phyloP scores from a whole-genome alignment of 371 early-diverging fungal species.

The Mucor lusitanicus region DNA sequence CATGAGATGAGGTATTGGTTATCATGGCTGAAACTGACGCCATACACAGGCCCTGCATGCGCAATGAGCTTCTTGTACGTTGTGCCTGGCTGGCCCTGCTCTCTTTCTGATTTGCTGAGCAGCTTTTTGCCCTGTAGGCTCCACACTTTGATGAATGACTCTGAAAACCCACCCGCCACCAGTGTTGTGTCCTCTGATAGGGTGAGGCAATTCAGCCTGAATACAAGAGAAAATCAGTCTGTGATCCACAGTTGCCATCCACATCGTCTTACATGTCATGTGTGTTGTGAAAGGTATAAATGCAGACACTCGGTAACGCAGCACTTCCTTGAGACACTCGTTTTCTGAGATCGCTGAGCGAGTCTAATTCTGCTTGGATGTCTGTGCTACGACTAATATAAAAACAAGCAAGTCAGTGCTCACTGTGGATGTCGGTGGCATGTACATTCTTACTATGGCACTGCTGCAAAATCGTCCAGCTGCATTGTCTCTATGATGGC shows the following conservation, averaged over 20 bases:
- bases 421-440: not conserved
- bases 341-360: constrained; percentile 83
- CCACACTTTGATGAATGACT: constrained; percentile 90
- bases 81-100: constrained; percentile 34
- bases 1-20: constrained; percentile 89
- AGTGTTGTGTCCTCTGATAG: constrained; percentile 79
- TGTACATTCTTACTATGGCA: constrained; percentile 55
- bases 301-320: constrained; percentile 92
- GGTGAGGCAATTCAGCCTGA: constrained; percentile 72
- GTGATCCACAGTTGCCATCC: not conserved
- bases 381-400: constrained; percentile 64
- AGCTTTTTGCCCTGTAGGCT: constrained; percentile 74
- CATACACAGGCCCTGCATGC: constrained; percentile 97
- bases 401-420: not conserved
- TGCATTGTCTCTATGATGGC: constrained; percentile 6
- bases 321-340: constrained; percentile 74
- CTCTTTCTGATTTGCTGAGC: constrained; percentile 36
- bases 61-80: constrained; percentile 82
- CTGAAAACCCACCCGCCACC: constrained; percentile 87
- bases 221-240: not conserved
- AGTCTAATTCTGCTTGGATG: constrained; percentile 74
- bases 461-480: constrained; percentile 57
- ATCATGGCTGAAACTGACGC: constrained; percentile 87
- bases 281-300: constrained; percentile 98
- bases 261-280: constrained; percentile 66